These are phyloP conservation scores for Neurospora tetrasperma DNA, from an alignment of 495 filamentous ascomycete genomes.

Conservation along the genomic window DNA sequence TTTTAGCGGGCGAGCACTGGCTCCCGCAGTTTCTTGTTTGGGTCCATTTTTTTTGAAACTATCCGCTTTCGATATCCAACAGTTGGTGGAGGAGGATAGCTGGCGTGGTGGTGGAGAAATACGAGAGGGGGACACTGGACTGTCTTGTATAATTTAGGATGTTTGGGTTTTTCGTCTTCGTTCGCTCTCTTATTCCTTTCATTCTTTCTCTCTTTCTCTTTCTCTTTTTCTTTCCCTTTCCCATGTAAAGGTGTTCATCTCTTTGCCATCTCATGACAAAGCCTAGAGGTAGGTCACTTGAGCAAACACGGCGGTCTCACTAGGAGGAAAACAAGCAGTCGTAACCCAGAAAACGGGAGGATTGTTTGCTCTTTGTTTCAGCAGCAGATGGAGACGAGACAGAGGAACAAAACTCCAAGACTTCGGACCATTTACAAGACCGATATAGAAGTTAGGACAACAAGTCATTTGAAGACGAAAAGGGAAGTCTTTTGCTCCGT, in stretches of 20 bases:
- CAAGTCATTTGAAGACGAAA: neutral
- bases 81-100: neutral
- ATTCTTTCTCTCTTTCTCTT: neutral
- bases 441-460: neutral
- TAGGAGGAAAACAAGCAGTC: neutral
- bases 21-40: neutral
- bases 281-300: neutral
- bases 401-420: neutral
- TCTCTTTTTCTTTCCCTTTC: neutral
- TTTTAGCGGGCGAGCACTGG: neutral
- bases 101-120: neutral
- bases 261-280: neutral
- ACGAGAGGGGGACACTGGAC: neutral
- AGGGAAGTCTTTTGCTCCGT: neutral
- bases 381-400: neutral
- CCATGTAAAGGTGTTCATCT: neutral
- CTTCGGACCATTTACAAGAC: neutral
- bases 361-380: neutral
- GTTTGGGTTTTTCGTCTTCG: neutral
- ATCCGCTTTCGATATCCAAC: neutral
- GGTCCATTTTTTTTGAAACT: too few relatives aligned
- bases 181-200: neutral
- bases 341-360: neutral
- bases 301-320: neutral
- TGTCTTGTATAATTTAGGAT: neutral